Base-by-base conservation (phyloP, 2,329 filamentous ascomycete genomes). In the Xylariaceae sp. region DNA sequence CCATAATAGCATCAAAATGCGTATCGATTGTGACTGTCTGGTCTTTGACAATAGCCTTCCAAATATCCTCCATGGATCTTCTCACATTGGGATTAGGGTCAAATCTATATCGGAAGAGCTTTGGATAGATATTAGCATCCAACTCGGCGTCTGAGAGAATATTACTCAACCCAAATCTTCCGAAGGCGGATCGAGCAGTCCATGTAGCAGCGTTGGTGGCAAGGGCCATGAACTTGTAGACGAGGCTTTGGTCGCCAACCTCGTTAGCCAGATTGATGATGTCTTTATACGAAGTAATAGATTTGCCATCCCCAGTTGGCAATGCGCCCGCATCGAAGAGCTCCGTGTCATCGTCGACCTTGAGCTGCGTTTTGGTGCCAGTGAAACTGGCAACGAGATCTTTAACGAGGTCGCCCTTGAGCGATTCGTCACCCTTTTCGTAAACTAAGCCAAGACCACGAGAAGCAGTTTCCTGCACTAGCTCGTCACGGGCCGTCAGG, bases 161-260 rank as follows among this genome's bases (percentile, higher is more conserved):
- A 65, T 84, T 94, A 72, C 92, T 95, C 53, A 99, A 81, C 0
- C 94, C 94, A 66, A 97, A 97, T 9, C 92, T 84, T 2, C 94
- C 94, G 74, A 99, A 97, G 0, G 94, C 94, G 0, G 94, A 95
- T 54, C 94, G 85, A n/a, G 92, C 96, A 1, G 92, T 93, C 94
- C 94, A 99, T 13, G 96, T 95, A 0, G 92, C 92, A 52, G 96
- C 95, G 69, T 97, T 96, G 1, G 92, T 91, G 2, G 94, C 94
- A 66, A 99, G 81, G 0, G 92, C 93, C 94, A 99, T 99, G 76
- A 99, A 97, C 62, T 92, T 91, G 77, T 99, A 99, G 1, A 97
- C 90, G n/a, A 99, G 79, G 66, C 89, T 92, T 60, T 94, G 93
- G 69, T 99, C 93, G 9, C 94, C 94, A 39, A 97, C 92, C 75